Evolutionary conservation across 2,329 filamentous ascomycete species (phyloP).

Genomic region (Ophiostoma australiae): DNA sequence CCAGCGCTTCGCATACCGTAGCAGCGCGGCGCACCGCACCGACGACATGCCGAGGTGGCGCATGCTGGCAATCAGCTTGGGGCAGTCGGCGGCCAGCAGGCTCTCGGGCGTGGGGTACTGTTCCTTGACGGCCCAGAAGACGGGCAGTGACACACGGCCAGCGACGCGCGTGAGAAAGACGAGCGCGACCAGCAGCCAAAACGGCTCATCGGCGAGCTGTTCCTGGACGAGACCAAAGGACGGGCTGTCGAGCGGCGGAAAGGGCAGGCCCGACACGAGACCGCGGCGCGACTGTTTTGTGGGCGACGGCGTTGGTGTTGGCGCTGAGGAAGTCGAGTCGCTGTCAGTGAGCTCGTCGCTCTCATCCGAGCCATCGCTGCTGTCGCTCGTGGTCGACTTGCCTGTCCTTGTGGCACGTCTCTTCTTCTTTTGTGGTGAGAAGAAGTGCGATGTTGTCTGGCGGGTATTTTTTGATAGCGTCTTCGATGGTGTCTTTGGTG

Average conservation of each 20-base stretch:
- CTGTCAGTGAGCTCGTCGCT: not conserved
- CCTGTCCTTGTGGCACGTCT: not conserved
- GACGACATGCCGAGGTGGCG: conserved; percentile 65
- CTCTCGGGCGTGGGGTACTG: conserved; percentile 59
- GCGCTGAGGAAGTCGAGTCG: not conserved
- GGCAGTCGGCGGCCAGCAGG: conserved; percentile 53
- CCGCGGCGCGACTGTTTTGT: conserved; percentile 32
- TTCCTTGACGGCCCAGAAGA: conserved; percentile 63
- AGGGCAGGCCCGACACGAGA: conserved; percentile 54
- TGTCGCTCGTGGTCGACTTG: no score
- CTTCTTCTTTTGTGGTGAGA: not conserved
- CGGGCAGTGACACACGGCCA: conserved; percentile 68
- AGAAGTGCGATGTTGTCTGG: not conserved
- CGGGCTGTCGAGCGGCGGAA: conserved; percentile 59
- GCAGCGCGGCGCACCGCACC: conserved; percentile 61
- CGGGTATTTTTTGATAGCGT: not conserved
- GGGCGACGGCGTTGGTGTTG: not conserved
- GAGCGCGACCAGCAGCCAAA: conserved; percentile 73
- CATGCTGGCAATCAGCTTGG: conserved; percentile 58
- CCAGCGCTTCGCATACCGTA: conserved; percentile 67
- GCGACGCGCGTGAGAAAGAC: conserved; percentile 80
- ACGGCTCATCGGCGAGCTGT: conserved; percentile 66
- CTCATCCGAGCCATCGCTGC: not conserved
- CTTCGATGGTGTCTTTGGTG: not conserved
- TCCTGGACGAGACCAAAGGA: conserved; percentile 82